phyloP scores from a whole-genome alignment of 2,329 filamentous ascomycete species.

The Furcasterigmium sp. region DNA sequence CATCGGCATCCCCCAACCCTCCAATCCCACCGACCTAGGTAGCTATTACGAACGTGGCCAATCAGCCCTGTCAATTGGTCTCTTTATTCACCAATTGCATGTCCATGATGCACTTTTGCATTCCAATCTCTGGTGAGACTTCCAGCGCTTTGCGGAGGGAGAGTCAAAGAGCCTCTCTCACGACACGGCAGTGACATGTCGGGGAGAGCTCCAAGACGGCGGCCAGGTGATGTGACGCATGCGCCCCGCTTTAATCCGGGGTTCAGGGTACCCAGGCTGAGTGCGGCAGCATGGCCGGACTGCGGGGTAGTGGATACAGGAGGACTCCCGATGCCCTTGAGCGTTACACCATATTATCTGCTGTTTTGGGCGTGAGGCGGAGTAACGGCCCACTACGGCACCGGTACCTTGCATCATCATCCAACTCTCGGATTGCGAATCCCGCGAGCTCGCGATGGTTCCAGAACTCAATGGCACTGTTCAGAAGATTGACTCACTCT shows the following conservation, averaged over 20 bases:
- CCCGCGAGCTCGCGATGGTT: too few relatives aligned
- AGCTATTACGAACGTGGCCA: conserved; percentile 1
- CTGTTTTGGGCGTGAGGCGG: not conserved
- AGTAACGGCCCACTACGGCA: conserved; percentile 8
- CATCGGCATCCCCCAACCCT: not conserved
- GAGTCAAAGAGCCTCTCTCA: not conserved
- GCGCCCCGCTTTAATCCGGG: conserved; percentile 12
- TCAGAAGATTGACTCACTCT: too few relatives aligned
- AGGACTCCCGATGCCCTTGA: conserved; percentile 9
- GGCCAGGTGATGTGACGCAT: conserved; percentile 14
- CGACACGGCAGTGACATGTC: not conserved
- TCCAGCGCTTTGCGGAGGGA: not conserved
- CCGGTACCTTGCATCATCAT: conserved; percentile 2
- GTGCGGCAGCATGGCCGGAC: conserved; percentile 9
- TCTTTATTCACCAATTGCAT: not conserved
- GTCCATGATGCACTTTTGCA: not conserved
- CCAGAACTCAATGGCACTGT: too few relatives aligned
- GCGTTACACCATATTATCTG: conserved; percentile 5
- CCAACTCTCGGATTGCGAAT: too few relatives aligned
- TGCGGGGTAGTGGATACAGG: conserved; percentile 14
- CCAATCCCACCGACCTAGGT: not conserved
- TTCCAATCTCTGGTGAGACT: not conserved
- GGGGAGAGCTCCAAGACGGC: not conserved
- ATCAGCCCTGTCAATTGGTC: not conserved
- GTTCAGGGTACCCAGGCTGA: conserved; percentile 12